A percentile compares a stretch with the other conserved stretches of the same genome.
These are phyloP conservation scores for Poronia punctata DNA, from an alignment of 495 filamentous ascomycete genomes.

Conservation along the genomic window DNA sequence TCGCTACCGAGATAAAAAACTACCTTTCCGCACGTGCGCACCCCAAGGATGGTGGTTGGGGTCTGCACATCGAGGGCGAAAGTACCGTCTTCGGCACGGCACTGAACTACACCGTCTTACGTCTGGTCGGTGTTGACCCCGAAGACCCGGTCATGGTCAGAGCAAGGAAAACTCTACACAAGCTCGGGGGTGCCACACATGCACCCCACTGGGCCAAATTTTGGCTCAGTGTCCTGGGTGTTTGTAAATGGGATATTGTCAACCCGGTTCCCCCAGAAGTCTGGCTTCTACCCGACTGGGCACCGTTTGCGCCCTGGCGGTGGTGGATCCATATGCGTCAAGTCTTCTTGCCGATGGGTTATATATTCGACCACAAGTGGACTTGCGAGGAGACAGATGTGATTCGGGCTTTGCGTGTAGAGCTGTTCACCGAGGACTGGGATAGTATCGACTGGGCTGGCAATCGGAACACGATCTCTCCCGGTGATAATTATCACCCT, in stretches of 20 bases:
- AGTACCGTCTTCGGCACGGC: constrained; percentile 84
- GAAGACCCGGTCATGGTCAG: constrained; percentile 83
- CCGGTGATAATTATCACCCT: constrained; percentile 83
- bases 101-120: constrained; percentile 82
- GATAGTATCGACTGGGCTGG: constrained; percentile 65
- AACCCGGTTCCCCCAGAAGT: constrained; percentile 91
- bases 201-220: constrained; percentile 95
- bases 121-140: constrained; percentile 80
- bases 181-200: constrained; percentile 76
- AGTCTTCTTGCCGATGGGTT: constrained; percentile 90
- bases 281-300: constrained; percentile 94
- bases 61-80: constrained; percentile 91
- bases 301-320: constrained; percentile 87
- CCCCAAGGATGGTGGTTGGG: constrained; percentile 90
- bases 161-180: constrained; percentile 74
- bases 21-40: constrained; percentile 88
- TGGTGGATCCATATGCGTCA: constrained; percentile 98
- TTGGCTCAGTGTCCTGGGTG: constrained; percentile 77
- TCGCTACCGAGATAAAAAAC: constrained; percentile 82
- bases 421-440: constrained; percentile 78
- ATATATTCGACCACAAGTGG: constrained; percentile 75
- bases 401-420: constrained; percentile 65
- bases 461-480: constrained; percentile 76
- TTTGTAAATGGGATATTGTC: constrained; percentile 84
- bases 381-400: constrained; percentile 63